These are phyloP conservation scores for Xylaria longipes DNA, from an alignment of 495 filamentous ascomycete species.

Conservation along the genomic window DNA sequence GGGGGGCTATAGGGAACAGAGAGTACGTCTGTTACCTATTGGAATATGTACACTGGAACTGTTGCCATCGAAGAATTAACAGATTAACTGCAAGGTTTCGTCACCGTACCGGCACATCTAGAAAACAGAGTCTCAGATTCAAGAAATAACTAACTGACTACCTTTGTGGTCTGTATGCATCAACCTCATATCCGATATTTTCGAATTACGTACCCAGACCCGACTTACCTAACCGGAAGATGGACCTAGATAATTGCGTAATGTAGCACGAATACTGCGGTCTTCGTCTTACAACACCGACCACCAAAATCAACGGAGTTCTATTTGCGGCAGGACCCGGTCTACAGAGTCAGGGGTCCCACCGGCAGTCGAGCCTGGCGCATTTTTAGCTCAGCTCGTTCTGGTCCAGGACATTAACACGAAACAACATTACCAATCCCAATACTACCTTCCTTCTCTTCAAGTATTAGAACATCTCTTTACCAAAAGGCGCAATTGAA, in stretches of 20 bases:
- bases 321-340: conserved; percentile 12
- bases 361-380: conserved; percentile 5
- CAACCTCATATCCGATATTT: not conserved
- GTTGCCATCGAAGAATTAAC: not conserved
- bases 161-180: not conserved
- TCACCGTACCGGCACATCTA: not conserved
- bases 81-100: not conserved
- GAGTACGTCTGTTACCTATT: not conserved
- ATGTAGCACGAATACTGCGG: conserved; percentile 9
- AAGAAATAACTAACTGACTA: not conserved
- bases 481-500: not conserved
- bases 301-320: conserved; percentile 10
- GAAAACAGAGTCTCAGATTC: not conserved
- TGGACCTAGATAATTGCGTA: not conserved
- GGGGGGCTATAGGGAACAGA: not conserved
- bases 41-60: not conserved
- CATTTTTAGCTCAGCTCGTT: conserved; percentile 1
- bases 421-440: not conserved
- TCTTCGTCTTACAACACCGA: conserved; percentile 17
- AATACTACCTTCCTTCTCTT: not conserved
- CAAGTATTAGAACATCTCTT: conserved; percentile 5
- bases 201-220: not conserved
- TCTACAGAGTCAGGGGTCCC: not conserved
- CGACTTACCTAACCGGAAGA: not conserved
- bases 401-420: not conserved